Conservation (phyloP, 257 asterid genomes). For the Solanum sparsipilum region DNA sequence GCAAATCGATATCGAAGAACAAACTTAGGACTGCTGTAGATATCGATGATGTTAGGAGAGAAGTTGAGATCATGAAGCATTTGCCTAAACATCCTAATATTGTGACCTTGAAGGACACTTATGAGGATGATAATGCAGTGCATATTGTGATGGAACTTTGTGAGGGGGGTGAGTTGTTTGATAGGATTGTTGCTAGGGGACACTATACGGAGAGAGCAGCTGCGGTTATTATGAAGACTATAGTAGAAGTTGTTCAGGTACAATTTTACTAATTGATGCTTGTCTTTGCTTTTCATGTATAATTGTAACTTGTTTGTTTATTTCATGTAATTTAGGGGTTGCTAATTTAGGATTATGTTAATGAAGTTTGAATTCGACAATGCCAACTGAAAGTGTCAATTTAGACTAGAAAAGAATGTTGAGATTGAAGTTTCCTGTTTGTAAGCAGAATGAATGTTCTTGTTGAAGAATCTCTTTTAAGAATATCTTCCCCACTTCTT, state of each 20-base stretch:
- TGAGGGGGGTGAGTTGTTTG: constrained; percentile 73
- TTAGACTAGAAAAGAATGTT: not conserved
- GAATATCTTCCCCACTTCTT: too few relatives aligned
- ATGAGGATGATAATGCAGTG: constrained; percentile 53
- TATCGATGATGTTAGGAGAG: constrained; percentile 68
- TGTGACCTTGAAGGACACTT: constrained; percentile 49
- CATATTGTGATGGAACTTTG: constrained; percentile 72
- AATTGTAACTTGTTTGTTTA: not conserved
- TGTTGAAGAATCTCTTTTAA: too few relatives aligned
- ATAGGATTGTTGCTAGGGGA: constrained; percentile 65
- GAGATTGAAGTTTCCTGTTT: not conserved
- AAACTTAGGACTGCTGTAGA: constrained; percentile 63
- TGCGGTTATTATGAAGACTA: constrained; percentile 48
- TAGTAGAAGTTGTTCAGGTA: constrained; percentile 72
- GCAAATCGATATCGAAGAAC: constrained; percentile 65
- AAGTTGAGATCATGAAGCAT: constrained; percentile 65
- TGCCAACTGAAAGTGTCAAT: not conserved
- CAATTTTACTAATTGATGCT: not conserved
- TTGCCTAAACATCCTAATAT: constrained; percentile 62
- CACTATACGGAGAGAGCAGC: constrained; percentile 76
- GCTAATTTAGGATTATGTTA: not conserved
- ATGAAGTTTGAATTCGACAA: not conserved
- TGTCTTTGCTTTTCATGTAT: not conserved
- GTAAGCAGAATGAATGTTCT: not conserved
- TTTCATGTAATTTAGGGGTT: not conserved